Base-by-base conservation (phyloP, 495 filamentous ascomycete genomes). In the Podospora australis region DNA sequence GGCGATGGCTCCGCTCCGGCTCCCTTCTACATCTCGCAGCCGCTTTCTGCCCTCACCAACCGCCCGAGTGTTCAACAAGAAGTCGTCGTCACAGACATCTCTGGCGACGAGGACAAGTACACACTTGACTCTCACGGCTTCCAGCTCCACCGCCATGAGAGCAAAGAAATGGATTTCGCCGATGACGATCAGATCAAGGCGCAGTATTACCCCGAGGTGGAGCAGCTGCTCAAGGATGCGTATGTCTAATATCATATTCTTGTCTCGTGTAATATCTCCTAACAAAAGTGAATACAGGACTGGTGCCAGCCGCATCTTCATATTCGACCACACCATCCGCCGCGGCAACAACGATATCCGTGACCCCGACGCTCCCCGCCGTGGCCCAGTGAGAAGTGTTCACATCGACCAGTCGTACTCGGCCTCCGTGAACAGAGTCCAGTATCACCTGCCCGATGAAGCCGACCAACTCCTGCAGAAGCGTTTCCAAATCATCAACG, bases 281-380 rank as follows among this genome's bases (percentile, higher is more conserved):
- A 73, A 63, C 78, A 71, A 9, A 9, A 3, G 13, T 13, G 4
- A 17, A 21, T 8, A 10, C 67, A 73, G 87, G 9, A 81, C 83
- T 17, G 85, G 82, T 17, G 76, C 77, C 2, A 70, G 79, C 26
- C 71, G 79, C 26, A 68, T 86, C 62, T 79, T 82, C 71, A 84
- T 87, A 67, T 87, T 86, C 62, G 82, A 87, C 70, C 82, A 86
- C 63, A 87, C 82, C 26, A 79, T 84, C 74, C 82, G 82, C n/a
- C 80, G 23, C 30, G 7, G 50, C 21, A 10, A 25, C n/a, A 45
- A 32, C 8, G 17, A 45, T 17, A 4, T 28, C 13, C 32, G 45
- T 38, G 2, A 10, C 1, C 32, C 11, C 13, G 46, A 46, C 19
- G 23, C 35, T 1, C 7, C 23, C 8, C 54, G 73, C 34, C 78